phyloP scores from a whole-genome alignment of 805 yeast species.

The Myxozyma udenii region DNA sequence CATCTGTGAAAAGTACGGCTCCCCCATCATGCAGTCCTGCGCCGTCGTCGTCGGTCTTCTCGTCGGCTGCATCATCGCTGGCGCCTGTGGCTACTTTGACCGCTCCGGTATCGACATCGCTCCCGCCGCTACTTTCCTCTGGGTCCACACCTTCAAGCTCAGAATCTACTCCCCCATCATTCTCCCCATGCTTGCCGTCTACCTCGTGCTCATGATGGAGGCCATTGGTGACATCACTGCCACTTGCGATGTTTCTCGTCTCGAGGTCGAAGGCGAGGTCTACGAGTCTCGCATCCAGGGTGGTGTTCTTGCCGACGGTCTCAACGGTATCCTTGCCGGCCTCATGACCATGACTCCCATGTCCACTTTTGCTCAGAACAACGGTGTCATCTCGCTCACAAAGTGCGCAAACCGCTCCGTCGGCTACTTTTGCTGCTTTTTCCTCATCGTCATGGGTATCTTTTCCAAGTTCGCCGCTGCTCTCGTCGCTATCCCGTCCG shows the following conservation, averaged over 20 bases:
- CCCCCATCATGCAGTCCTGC: constrained; percentile 93
- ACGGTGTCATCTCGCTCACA: constrained; percentile 89
- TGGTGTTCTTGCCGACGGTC: constrained; percentile 85
- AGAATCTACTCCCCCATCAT: constrained; percentile 80
- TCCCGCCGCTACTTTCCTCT: constrained; percentile 77
- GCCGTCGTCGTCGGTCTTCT: constrained; percentile 83
- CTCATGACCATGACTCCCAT: constrained; percentile 82
- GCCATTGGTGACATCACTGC: constrained; percentile 95
- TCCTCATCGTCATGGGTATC: constrained; percentile 79
- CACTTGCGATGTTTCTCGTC: constrained; percentile 83
- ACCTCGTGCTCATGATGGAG: constrained; percentile 81
- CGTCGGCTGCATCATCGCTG: constrained; percentile 88
- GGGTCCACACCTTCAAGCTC: constrained; percentile 82
- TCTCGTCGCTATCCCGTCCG: constrained; percentile 73
- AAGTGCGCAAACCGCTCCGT: constrained; percentile 83
- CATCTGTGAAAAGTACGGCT: constrained; percentile 78
- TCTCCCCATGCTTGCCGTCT: constrained; percentile 79
- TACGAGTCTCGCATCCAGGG: constrained; percentile 90
- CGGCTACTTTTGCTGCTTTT: constrained; percentile 79
- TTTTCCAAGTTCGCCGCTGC: constrained; percentile 83
- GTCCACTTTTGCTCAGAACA: constrained; percentile 91
- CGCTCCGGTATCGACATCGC: constrained; percentile 58
- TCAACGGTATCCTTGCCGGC: constrained; percentile 73
- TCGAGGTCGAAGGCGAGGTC: constrained; percentile 74
- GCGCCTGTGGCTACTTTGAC: constrained; percentile 80